Evolutionary conservation across 176 grass and related monocot genomes (phyloP).

Genomic region (Zoysia japonica): DNA sequence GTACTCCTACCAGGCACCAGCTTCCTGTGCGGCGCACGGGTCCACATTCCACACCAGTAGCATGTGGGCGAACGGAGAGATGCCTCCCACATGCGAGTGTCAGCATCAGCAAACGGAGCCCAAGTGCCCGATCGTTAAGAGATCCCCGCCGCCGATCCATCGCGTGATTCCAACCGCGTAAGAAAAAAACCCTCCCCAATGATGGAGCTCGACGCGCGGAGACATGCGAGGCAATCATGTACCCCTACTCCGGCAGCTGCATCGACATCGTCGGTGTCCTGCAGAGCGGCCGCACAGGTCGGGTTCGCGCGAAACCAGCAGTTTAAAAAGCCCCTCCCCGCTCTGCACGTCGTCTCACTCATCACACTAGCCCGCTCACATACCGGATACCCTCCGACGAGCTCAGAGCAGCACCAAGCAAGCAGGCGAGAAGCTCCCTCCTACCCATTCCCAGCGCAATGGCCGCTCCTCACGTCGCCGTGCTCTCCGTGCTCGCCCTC

Average conservation of each 20-base stretch:
- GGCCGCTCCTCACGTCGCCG: constrained; percentile 48
- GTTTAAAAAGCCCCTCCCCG: constrained; percentile 39
- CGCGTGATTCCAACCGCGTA: constrained; percentile 7
- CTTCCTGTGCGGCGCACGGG: too few species aligned
- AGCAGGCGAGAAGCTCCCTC: constrained; percentile 33
- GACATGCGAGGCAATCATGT: constrained; percentile 31
- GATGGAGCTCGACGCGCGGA: background rate
- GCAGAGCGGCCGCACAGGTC: background rate
- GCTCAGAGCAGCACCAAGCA: background rate
- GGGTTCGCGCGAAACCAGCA: background rate
- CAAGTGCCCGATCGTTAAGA: too few species aligned
- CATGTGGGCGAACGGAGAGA: too few species aligned
- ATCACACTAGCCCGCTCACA: too few species aligned
- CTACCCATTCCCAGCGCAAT: background rate
- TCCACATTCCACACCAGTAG: background rate
- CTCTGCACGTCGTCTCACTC: background rate
- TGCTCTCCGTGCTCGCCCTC: constrained; percentile 49
- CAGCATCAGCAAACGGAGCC: too few species aligned
- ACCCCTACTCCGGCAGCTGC: background rate
- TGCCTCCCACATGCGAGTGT: background rate
- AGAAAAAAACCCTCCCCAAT: constrained; percentile 29
- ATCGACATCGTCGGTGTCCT: constrained; percentile 18
- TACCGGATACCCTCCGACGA: background rate
- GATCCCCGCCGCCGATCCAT: background rate
- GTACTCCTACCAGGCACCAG: too few species aligned